Evolutionary conservation across 129 eudicot genomes (phyloP).

Genomic region (Helianthus annuus): DNA sequence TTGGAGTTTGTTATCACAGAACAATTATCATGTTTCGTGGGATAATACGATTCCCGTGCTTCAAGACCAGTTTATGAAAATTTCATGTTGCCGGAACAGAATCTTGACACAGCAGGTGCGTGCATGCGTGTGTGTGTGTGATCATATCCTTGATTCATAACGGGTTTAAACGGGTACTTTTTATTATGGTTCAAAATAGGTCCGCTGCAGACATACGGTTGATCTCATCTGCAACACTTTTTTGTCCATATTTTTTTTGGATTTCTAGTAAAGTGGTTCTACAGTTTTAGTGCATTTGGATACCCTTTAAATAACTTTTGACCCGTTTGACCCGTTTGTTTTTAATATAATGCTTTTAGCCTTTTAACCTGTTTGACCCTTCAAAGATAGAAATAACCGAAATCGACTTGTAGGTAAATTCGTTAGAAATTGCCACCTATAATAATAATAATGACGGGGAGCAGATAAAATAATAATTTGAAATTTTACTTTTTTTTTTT

Average conservation of each 20-base stretch:
- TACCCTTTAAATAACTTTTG: not conserved
- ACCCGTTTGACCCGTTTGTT: not conserved
- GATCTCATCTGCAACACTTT: not conserved
- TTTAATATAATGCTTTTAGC: not conserved
- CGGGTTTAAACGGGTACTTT: not conserved
- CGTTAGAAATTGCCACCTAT: not conserved
- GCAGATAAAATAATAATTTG: slow-evolving; percentile 12
- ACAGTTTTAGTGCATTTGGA: slow-evolving; percentile 13
- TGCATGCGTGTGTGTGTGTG: not conserved
- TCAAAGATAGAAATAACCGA: slow-evolving; percentile 4
- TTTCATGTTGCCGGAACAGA: slow-evolving; percentile 62
- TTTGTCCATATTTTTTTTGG: not conserved
- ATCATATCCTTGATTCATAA: slow-evolving; percentile 3
- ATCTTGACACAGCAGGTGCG: slow-evolving; percentile 66
- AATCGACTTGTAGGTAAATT: not conserved
- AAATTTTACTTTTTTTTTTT: not conserved
- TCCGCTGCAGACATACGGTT: not conserved
- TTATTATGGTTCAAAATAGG: not conserved
- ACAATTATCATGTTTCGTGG: slow-evolving; percentile 63
- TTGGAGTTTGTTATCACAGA: slow-evolving; percentile 65
- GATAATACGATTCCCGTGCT: slow-evolving; percentile 58
- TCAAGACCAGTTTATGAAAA: slow-evolving; percentile 59
- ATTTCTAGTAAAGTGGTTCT: not conserved
- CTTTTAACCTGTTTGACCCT: not conserved
- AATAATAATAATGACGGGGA: not conserved